phyloP scores from a whole-genome alignment of 2,329 filamentous ascomycete genomes.

The Fusarium sp. region DNA sequence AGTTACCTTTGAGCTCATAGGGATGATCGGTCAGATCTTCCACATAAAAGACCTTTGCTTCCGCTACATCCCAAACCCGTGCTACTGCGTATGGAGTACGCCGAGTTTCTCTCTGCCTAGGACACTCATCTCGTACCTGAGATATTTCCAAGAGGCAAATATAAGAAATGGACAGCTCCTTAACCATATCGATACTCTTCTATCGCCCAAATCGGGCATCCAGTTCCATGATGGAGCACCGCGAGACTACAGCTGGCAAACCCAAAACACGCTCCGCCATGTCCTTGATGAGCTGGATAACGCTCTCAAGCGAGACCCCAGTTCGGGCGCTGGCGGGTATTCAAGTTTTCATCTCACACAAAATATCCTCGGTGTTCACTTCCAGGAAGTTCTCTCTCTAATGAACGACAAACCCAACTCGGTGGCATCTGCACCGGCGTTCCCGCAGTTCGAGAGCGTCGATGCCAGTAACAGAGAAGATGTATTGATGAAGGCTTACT shows the following conservation, averaged over 20 bases:
- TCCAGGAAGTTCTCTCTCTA: constrained; percentile 17
- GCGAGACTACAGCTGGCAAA: constrained; percentile 1
- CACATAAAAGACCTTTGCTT: constrained; percentile 26
- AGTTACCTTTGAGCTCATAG: constrained; percentile 22
- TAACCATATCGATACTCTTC: background rate
- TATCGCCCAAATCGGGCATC: background rate
- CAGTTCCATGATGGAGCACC: background rate
- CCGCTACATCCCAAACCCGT: constrained; percentile 25
- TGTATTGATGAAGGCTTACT: constrained; percentile 5
- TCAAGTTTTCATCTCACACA: background rate
- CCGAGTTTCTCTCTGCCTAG: background rate
- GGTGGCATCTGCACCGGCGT: background rate
- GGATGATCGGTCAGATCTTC: constrained; percentile 18
- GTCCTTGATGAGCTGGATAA: constrained; percentile 4
- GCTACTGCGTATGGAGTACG: constrained; percentile 14
- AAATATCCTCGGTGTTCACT: background rate
- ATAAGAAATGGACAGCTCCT: background rate
- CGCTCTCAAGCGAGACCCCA: background rate
- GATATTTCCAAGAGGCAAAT: background rate
- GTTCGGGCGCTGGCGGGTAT: fast-evolving
- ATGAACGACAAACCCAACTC: background rate
- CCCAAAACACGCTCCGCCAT: constrained; percentile 10
- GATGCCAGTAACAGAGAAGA: constrained; percentile 5
- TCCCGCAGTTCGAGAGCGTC: background rate
- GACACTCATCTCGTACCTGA: constrained; percentile 2